Evolutionary conservation across 331 rosid species (phyloP).

Genomic region (Rosa hybrid): DNA sequence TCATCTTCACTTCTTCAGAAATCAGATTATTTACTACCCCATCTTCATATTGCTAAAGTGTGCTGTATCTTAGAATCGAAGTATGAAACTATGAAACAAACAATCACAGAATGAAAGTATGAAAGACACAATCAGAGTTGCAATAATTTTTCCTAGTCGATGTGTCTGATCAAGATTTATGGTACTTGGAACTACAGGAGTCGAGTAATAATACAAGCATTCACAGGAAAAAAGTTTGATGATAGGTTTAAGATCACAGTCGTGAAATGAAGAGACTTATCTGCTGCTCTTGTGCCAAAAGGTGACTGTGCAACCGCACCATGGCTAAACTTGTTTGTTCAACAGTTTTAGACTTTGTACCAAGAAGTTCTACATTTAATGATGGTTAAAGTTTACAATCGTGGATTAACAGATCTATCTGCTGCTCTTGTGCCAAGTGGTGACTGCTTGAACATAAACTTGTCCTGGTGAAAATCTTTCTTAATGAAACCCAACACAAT

Average conservation of each 20-base stretch:
- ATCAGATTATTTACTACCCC: not conserved
- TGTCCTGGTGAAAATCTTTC: slow-evolving; percentile 29
- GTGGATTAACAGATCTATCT: slow-evolving; percentile 38
- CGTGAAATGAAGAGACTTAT: slow-evolving; percentile 41
- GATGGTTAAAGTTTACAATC: not conserved
- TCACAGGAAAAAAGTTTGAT: not conserved
- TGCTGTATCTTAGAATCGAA: not conserved
- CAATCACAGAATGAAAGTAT: too few species aligned
- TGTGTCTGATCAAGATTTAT: not conserved
- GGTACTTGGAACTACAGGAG: not conserved
- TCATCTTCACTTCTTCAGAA: not conserved
- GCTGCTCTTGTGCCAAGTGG: slow-evolving; percentile 7
- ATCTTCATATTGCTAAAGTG: not conserved
- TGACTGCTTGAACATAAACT: slow-evolving; percentile 27
- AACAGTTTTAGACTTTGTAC: too few species aligned
- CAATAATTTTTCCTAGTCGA: not conserved
- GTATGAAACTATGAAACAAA: not conserved
- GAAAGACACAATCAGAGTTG: not conserved
- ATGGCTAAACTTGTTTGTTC: too few species aligned
- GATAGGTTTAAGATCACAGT: slow-evolving; percentile 18
- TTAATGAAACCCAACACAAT: slow-evolving; percentile 61
- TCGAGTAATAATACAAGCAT: not conserved
- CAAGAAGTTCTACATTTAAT: too few species aligned
- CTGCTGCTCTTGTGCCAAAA: slow-evolving; percentile 4
- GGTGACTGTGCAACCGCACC: slow-evolving; percentile 11